Evolutionary conservation across 805 yeast genomes (phyloP), one percentile per base, ranked within the genome.

Genomic region (Metschnikowia lochheadii): DNA sequence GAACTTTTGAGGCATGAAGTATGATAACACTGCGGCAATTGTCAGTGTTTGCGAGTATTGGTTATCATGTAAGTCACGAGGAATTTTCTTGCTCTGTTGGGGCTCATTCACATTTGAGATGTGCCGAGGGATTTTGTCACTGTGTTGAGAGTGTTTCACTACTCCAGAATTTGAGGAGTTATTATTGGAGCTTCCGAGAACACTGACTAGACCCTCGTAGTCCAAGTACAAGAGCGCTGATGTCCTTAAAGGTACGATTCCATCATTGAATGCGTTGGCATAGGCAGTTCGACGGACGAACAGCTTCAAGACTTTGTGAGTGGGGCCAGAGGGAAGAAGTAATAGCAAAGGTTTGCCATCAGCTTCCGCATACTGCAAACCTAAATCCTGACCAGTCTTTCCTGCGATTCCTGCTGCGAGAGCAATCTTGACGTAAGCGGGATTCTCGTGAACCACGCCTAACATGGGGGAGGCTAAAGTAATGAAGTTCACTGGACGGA

Each of bases 221-320:
- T 94, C 98, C 13, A 94, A 66, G 61, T 85, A 92, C 26, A 92
- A 67, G 48, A 92, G 69, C 0, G 97, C 89, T 0, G 96, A 83
- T 0, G 99, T 94, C 46, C 98, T 73, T 58, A 94, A 71, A 0
- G 99, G 98, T 1, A 94, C 99, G 48, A 94, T 90, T 2, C 99
- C 99, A 69, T 94, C 99, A 66, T 94, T 85, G 17, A 88, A 75
- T 0, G 87, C 84, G 67, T 94, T 94, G 0, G 98, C 97, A 66
- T 94, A 94, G 0, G 87, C 71, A 0, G 97, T 89, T 54, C 97
- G 75, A 52, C 85, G 71, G 39, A 75, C 64, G 68, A 94, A 92
- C 50, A 68, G 67, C 50, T 80, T 78, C 51, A 92, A 75, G 0
- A 86, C 74, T 34, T 68, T 68, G 53, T 85, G 83, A 0, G 92